phyloP scores from a whole-genome alignment of 805 yeast genomes.

The Wickerhamomyces silvicola region DNA sequence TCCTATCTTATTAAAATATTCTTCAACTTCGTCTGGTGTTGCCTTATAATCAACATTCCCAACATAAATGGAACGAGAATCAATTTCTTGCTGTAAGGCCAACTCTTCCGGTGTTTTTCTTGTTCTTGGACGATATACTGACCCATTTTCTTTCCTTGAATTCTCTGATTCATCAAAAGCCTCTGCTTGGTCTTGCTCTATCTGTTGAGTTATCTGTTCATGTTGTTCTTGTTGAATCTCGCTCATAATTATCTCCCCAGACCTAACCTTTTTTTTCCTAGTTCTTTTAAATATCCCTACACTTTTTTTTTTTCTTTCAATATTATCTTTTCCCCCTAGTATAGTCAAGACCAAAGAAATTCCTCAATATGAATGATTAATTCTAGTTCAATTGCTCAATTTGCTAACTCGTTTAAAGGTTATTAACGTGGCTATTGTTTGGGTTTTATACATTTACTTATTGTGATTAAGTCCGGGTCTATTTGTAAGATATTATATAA shows the following conservation, averaged over 20 bases:
- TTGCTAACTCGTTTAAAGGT: no score
- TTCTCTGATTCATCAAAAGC: slow-evolving; percentile 2
- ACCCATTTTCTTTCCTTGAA: neutral
- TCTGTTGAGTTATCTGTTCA: slow-evolving; percentile 4
- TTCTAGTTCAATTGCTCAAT: no score
- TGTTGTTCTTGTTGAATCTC: slow-evolving; percentile 6
- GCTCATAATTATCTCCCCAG: neutral
- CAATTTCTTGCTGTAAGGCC: slow-evolving; percentile 36
- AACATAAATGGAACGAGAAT: slow-evolving; percentile 47
- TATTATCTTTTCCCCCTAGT: no score
- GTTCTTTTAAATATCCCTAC: no score
- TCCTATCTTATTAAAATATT: slow-evolving; percentile 39
- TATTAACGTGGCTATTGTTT: no score
- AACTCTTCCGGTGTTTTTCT: slow-evolving; percentile 23
- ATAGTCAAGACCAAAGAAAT: no score
- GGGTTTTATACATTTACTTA: no score
- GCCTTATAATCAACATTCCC: slow-evolving; percentile 43
- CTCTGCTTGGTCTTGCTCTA: slow-evolving; percentile 6
- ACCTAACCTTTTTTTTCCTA: no score
- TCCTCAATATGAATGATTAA: no score
- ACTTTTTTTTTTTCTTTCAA: no score
- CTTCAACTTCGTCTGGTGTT: slow-evolving; percentile 46
- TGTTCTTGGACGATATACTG: slow-evolving; percentile 1
- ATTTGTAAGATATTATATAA: no score
- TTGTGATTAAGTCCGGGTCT: no score